phyloP scores from a whole-genome alignment of 805 yeast species.

The Ogataea nonfermentans region DNA sequence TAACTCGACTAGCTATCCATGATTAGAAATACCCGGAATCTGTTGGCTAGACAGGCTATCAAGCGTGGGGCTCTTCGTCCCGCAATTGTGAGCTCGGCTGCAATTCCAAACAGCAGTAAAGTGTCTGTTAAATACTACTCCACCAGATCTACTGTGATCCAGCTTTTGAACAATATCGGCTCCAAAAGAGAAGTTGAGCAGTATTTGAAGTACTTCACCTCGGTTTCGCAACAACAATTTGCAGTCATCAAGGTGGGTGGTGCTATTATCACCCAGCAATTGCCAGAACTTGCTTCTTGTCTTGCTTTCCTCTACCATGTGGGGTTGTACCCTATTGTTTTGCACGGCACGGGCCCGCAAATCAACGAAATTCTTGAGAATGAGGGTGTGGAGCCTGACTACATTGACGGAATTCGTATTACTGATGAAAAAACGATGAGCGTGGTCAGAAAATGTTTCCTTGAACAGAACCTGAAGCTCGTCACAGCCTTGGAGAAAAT shows the following conservation, averaged over 20 bases:
- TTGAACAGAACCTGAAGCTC: conserved; percentile 90
- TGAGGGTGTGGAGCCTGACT: conserved; percentile 94
- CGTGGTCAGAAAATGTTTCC: conserved; percentile 91
- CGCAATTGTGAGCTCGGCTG: conserved; percentile 7
- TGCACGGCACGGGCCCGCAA: conserved; percentile 99
- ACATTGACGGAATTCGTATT: conserved; percentile 94
- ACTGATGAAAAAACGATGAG: conserved; percentile 94
- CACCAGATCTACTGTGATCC: conserved; percentile 94
- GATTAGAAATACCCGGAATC: conserved; percentile 19
- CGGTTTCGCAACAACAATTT: conserved; percentile 93
- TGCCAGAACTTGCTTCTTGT: conserved; percentile 91
- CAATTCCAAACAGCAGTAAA: conserved; percentile 2
- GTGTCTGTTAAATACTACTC: conserved; percentile 39
- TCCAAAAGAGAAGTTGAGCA: conserved; percentile 98
- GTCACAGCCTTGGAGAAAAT: conserved; percentile 94
- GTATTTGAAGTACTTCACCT: conserved; percentile 92
- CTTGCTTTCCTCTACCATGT: conserved; percentile 95
- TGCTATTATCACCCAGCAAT: conserved; percentile 93
- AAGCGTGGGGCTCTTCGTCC: conserved; percentile 15
- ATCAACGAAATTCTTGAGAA: conserved; percentile 90
- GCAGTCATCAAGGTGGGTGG: conserved; percentile 99
- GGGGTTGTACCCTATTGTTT: conserved; percentile 92
- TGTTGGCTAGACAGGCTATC: conserved; percentile 25
- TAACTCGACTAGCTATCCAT: conserved; percentile 13
- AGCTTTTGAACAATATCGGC: conserved; percentile 91